A percentile compares a stretch with the other conserved stretches of the same genome.
These are phyloP conservation scores for Plantago coronopus DNA, from an alignment of 305 asterid genomes.

Conservation along the genomic window DNA sequence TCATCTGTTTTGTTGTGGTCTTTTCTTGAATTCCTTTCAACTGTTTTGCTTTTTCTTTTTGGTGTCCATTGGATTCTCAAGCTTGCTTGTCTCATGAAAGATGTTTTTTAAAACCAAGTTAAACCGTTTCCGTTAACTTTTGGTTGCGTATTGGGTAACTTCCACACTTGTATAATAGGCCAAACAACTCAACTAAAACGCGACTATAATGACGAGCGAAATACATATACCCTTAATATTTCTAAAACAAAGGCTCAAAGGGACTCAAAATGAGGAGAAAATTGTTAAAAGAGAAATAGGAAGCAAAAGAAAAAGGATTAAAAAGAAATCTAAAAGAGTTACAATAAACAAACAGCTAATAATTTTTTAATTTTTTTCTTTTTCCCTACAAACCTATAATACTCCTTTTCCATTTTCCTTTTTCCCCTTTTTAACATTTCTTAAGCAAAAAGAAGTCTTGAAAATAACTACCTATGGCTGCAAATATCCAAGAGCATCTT, in stretches of 20 bases:
- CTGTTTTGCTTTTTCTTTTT: slow-evolving; percentile 19
- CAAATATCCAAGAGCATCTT: slow-evolving; percentile 81
- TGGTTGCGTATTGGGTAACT: too few species aligned
- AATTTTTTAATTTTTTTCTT: too few species aligned
- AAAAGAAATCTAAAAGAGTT: not conserved
- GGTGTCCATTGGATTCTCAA: slow-evolving; percentile 33
- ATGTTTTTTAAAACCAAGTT: too few species aligned
- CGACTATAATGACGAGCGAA: not conserved
- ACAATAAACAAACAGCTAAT: not conserved
- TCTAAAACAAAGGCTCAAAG: too few species aligned
- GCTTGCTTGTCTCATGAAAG: slow-evolving; percentile 26
- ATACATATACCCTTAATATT: too few species aligned
- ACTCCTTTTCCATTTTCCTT: slow-evolving; percentile 24
- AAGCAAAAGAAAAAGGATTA: not conserved
- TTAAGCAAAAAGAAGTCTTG: slow-evolving; percentile 6
- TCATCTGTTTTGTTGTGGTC: slow-evolving; percentile 32
- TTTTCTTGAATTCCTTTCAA: slow-evolving; percentile 24
- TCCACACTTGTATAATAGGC: too few species aligned
- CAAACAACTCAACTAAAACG: too few species aligned
- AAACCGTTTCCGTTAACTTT: too few species aligned
- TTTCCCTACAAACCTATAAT: slow-evolving; percentile 21
- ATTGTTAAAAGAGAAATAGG: not conserved
- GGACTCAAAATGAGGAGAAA: not conserved
- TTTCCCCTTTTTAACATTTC: slow-evolving; percentile 6
- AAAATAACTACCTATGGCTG: slow-evolving; percentile 60